Base-by-base conservation (phyloP, 179 eudicot genomes). In the Nepenthes alata region DNA sequence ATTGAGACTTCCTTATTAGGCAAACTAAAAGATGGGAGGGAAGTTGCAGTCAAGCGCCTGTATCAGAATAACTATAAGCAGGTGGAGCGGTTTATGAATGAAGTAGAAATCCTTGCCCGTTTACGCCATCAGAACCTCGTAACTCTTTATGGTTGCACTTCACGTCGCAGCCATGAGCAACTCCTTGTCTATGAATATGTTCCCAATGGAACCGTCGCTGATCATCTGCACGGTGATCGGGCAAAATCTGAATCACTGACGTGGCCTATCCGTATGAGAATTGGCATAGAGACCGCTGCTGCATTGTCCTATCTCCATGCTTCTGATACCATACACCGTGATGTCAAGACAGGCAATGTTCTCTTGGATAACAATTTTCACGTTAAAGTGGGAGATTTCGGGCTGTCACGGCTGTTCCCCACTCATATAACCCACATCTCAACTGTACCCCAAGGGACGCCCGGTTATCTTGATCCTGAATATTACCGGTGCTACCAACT, bases 381-480 rank as follows among this genome's bases (percentile, higher is more conserved):
- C 12, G 91, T 89, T 38, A 87, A 86, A 58, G 95, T 89, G 13
- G 96, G 91, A 11, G 96, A 89, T 76, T 89, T 89, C 5, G 96
- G 95, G 67, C 83, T 89, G 5, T 89, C 95, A 6, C 76, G 91
- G 55, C 77, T 80, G 8, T 75, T 89, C 60, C 97, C 97, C 0
- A 74, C 6, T 11, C 74, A 76, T 56, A 84, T 70, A 1, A 85
- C 85, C 37, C 97, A 91, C 55, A 71, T 91, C 36, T 85, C 97
- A 7, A 91, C 96, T 0, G 85, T 89, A 16, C 97, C 97, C 37
- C 91, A 88, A 16, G 97, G 97, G 67, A 88, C 94, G 4, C 96
- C 97, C 0, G 97, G 94, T 5, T 91, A 91, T 53, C 71, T 91
- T 1, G 97, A 88, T 64, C 97, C 98, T 1, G 86, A 83, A 66